phyloP scores from a whole-genome alignment of 192 early-diverging fungal species.

The Mortierella hygrophila region DNA sequence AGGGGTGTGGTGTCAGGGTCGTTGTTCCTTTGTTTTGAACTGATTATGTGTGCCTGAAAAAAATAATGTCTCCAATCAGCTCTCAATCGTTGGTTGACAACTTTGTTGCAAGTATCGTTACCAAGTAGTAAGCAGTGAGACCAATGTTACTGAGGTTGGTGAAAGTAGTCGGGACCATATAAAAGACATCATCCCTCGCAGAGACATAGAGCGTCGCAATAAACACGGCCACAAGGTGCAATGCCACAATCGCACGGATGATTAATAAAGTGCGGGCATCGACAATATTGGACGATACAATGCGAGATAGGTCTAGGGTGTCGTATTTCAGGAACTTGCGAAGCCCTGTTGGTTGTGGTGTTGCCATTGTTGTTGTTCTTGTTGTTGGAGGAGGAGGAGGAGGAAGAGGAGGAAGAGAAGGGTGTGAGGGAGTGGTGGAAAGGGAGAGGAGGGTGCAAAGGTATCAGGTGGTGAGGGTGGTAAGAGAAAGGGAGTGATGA shows the following conservation, averaged over 20 bases:
- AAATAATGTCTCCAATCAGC: no score
- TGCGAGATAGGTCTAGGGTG: constrained; percentile 28
- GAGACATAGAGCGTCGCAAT: constrained; percentile 51
- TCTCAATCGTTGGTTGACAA: no score
- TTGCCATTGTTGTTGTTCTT: not conserved
- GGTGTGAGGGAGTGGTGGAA: not conserved
- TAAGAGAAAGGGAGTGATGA: not conserved
- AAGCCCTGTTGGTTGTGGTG: not conserved
- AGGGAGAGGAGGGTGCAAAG: no score
- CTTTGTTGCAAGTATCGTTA: not conserved
- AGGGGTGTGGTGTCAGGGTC: not conserved
- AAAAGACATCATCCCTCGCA: constrained; percentile 47
- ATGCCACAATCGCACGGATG: constrained; percentile 23
- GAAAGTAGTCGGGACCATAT: constrained; percentile 53
- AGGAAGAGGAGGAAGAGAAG: not conserved
- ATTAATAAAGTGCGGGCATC: constrained; percentile 17
- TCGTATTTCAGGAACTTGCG: constrained; percentile 32
- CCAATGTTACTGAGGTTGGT: constrained; percentile 56
- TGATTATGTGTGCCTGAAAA: not conserved
- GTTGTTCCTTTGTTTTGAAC: not conserved
- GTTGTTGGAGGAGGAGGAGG: not conserved
- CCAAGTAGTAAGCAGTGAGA: constrained; percentile 49
- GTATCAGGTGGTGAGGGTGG: not conserved
- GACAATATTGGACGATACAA: constrained; percentile 42
- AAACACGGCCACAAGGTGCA: constrained; percentile 42